A percentile compares a stretch with the other conserved stretches of the same genome.
phyloP scores from a whole-genome alignment of 108 stramenopile species.

The Schizochytrium sp. region DNA sequence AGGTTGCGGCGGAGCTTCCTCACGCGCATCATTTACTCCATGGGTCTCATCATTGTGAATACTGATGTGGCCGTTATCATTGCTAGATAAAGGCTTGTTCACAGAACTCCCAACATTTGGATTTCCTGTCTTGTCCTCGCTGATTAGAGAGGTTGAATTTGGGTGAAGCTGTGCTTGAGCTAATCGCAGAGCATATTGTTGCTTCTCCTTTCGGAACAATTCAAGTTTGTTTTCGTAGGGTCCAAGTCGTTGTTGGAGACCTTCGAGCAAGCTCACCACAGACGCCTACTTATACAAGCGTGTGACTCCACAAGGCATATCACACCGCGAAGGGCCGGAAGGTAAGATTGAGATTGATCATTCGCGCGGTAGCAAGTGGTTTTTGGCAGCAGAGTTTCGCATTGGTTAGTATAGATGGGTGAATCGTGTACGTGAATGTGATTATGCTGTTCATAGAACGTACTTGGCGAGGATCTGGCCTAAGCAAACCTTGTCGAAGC shows the following conservation, averaged over 20 bases:
- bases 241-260: slow-evolving; percentile 3
- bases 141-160: background rate
- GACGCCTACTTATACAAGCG: background rate
- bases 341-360: too few species aligned
- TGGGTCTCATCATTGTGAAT: background rate
- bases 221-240: background rate
- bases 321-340: too few species aligned
- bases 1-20: background rate
- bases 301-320: too few species aligned
- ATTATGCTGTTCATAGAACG: background rate
- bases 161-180: background rate
- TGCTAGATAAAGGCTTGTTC: too few species aligned
- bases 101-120: too few species aligned
- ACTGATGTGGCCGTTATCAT: too few species aligned
- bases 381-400: too few species aligned
- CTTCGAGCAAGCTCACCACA: background rate
- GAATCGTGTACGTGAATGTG: background rate
- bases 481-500: slow-evolving; percentile 4
- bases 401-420: too few species aligned
- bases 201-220: background rate
- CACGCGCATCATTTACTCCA: background rate
- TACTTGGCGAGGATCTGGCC: slow-evolving; percentile 13
- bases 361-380: too few species aligned
- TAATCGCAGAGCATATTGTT: background rate
- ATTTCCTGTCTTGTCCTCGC: background rate